These are phyloP conservation scores for Podospora pseudoanserina DNA, from an alignment of 495 filamentous ascomycete species.

Conservation along the genomic window DNA sequence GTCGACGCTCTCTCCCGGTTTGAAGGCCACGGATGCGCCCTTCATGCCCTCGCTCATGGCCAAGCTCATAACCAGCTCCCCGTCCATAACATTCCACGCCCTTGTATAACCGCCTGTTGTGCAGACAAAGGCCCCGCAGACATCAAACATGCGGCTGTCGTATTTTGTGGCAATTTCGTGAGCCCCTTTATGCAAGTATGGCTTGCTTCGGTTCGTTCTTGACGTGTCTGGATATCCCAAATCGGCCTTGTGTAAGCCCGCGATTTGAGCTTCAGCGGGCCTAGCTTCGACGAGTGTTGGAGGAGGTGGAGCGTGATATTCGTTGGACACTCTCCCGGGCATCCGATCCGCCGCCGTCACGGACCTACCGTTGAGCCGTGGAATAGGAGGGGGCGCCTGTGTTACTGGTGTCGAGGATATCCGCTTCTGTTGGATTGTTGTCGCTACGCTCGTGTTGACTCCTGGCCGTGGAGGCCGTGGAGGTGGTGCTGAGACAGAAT, in stretches of 20 bases:
- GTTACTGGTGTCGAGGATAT: conserved; percentile 47
- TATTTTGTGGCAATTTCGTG: conserved; percentile 78
- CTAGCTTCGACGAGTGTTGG: conserved; percentile 28
- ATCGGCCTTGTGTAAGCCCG: conserved; percentile 20
- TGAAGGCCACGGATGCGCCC: conserved; percentile 77
- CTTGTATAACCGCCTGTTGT: conserved; percentile 79
- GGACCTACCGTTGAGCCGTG: conserved; percentile 47
- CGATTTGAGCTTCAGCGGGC: conserved; percentile 27
- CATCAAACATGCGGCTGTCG: conserved; percentile 78
- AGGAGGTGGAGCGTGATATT: conserved; percentile 31
- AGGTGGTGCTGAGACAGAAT: conserved; percentile 37
- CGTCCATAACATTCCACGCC: conserved; percentile 80
- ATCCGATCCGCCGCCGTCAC: conserved; percentile 45
- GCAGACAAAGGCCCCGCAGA: conserved; percentile 83
- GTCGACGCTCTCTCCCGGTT: conserved; percentile 65
- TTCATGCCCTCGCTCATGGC: conserved; percentile 75
- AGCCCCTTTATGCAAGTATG: conserved; percentile 63
- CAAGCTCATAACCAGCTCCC: conserved; percentile 74
- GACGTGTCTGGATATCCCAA: conserved; percentile 74
- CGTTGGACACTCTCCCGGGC: conserved; percentile 34
- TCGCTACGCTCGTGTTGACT: conserved; percentile 29
- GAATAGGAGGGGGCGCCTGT: conserved; percentile 36
- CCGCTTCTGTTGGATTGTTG: conserved; percentile 43
- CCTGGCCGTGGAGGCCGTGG: conserved; percentile 46
- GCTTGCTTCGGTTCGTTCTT: conserved; percentile 77